Evolutionary conservation across 345 rosid genomes (phyloP).

Genomic region (Hibiscus tridactylites): DNA sequence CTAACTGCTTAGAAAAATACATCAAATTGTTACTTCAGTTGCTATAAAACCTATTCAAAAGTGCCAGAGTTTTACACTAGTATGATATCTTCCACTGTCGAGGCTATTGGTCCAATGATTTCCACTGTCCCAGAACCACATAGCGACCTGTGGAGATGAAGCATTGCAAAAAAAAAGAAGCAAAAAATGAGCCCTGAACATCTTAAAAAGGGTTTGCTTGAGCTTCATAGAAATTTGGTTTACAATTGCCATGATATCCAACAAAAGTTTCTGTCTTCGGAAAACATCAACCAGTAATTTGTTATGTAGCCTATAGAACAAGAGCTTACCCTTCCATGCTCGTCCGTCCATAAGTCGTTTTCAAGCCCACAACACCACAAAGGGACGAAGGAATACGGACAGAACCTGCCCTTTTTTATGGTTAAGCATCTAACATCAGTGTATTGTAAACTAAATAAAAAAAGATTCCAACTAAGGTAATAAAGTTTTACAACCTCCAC

Average conservation of each 20-base stretch:
- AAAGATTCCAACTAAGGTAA: slow-evolving; percentile 3
- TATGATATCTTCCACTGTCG: slow-evolving; percentile 68
- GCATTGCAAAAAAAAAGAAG: neutral
- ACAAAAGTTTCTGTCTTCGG: neutral
- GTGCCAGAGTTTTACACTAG: slow-evolving; percentile 52
- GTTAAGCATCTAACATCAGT: slow-evolving; percentile 13
- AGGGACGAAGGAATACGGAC: slow-evolving; percentile 75
- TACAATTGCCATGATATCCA: neutral
- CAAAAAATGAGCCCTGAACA: neutral
- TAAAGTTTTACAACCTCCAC: slow-evolving; percentile 62
- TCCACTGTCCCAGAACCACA: slow-evolving; percentile 73
- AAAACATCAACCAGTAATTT: neutral
- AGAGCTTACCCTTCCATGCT: slow-evolving; percentile 59
- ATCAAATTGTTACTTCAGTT: neutral
- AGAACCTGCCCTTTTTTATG: slow-evolving; percentile 51
- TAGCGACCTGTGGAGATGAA: slow-evolving; percentile 41
- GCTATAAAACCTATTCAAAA: neutral
- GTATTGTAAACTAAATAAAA: neutral
- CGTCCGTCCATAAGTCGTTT: slow-evolving; percentile 77
- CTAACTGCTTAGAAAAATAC: neutral
- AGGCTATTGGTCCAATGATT: slow-evolving; percentile 78
- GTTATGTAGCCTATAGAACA: neutral
- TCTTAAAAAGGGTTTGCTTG: neutral
- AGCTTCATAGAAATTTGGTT: neutral
- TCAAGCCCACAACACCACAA: slow-evolving; percentile 80